Percentiles rank a stretch among this genome's conserved stretches.
These are phyloP conservation scores for Macaranga tanarius DNA, from an alignment of 441 rosid species.

Conservation along the genomic window DNA sequence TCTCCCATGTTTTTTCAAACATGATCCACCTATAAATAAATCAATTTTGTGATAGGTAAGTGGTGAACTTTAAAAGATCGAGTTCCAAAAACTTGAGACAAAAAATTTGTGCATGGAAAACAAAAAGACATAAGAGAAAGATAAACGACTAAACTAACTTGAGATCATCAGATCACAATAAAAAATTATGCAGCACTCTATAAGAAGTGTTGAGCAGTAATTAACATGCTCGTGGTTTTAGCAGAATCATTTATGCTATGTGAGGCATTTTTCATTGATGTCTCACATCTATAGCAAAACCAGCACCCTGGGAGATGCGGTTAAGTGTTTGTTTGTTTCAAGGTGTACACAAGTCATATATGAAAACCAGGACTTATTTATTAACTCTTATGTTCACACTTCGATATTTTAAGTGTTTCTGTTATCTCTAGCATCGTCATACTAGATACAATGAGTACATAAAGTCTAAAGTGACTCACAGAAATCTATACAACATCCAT, in stretches of 20 bases:
- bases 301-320: no score
- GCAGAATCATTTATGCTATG: background rate
- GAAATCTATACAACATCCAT: background rate
- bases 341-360: background rate
- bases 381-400: background rate
- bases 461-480: background rate
- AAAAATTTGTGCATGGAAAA: background rate
- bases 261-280: background rate
- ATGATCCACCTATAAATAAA: background rate
- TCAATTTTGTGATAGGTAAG: background rate
- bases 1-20: background rate
- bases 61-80: background rate
- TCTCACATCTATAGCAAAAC: background rate
- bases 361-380: background rate
- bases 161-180: background rate
- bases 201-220: background rate
- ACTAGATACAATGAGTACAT: background rate
- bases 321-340: no score
- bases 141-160: background rate
- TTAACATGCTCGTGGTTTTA: background rate
- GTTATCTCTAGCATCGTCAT: background rate
- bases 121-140: background rate
- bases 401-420: background rate
- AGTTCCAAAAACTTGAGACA: background rate
- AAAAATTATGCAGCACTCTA: background rate